Evolutionary conservation across 768 basidiomycete species (phyloP).

Genomic region (Sutorius australiensis): DNA sequence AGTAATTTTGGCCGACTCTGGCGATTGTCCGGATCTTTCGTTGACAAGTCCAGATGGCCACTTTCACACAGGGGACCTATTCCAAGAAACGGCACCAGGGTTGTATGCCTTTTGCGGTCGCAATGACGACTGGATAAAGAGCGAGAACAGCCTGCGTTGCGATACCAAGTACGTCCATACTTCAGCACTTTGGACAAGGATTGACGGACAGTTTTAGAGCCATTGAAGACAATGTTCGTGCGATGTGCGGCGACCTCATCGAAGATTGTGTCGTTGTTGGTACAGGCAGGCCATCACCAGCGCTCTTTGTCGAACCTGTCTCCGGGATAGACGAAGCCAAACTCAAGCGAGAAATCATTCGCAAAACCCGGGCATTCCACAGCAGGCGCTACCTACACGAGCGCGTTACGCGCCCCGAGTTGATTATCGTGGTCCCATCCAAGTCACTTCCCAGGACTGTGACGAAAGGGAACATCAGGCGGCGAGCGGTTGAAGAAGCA

Average conservation of each 20-base stretch:
- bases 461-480: conserved; percentile 79
- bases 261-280: conserved; percentile 77
- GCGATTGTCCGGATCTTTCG: conserved; percentile 62
- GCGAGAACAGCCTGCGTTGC: conserved; percentile 71
- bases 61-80: conserved; percentile 82
- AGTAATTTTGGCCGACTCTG: conserved; percentile 63
- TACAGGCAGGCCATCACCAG: conserved; percentile 69
- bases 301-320: conserved; percentile 69
- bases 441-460: conserved; percentile 72
- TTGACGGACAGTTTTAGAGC: conserved; percentile 37
- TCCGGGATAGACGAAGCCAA: conserved; percentile 49
- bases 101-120: conserved; percentile 65
- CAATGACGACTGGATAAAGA: conserved; percentile 85
- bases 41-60: conserved; percentile 61
- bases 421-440: conserved; percentile 63
- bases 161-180: conserved; percentile 56
- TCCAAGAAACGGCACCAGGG: conserved; percentile 57
- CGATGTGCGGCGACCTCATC: conserved; percentile 61
- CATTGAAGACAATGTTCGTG: conserved; percentile 73
- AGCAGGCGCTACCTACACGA: conserved; percentile 74
- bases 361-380: conserved; percentile 71
- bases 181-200: not conserved
- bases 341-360: conserved; percentile 68
- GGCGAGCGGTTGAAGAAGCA: conserved; percentile 68
- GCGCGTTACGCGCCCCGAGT: conserved; percentile 59